These are phyloP conservation scores for Hypoxylon fragiforme DNA, from an alignment of 495 filamentous ascomycete species.

Conservation along the genomic window DNA sequence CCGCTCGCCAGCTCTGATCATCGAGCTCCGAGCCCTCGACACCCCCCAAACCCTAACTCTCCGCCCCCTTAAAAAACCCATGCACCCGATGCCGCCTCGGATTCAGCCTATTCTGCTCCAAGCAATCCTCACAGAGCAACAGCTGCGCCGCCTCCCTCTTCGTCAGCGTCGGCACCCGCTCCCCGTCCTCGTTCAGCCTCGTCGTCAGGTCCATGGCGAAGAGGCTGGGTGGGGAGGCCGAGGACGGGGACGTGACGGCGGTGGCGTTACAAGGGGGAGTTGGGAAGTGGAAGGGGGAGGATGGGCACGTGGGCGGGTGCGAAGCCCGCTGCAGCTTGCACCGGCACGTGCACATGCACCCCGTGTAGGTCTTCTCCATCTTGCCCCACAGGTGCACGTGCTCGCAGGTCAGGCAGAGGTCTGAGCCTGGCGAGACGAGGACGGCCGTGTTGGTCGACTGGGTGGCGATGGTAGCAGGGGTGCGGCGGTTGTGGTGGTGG, in stretches of 20 bases:
- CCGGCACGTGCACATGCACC: constrained; percentile 17
- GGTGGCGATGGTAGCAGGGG: background rate
- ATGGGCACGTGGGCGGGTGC: no score
- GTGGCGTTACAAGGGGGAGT: no score
- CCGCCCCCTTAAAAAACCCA: background rate
- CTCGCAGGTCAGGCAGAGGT: constrained; percentile 20
- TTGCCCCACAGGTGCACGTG: constrained; percentile 16
- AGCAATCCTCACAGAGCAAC: background rate
- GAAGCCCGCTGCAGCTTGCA: constrained; percentile 16
- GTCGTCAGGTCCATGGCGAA: no score
- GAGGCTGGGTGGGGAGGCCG: no score
- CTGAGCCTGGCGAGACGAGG: background rate
- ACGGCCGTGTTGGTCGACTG: background rate
- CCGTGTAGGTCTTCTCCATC: constrained; percentile 3
- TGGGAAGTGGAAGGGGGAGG: no score
- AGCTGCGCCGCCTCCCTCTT: no score
- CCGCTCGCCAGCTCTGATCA: no score
- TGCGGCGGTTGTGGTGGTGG: background rate
- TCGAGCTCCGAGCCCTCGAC: no score
- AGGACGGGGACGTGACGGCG: no score
- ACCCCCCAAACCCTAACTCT: background rate
- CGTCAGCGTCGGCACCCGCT: no score
- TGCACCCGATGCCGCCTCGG: background rate
- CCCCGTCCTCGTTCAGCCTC: no score
- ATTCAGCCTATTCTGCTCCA: background rate